phyloP scores from a whole-genome alignment of 2,329 filamentous ascomycete genomes.

The Aspergillus eucalypticola region DNA sequence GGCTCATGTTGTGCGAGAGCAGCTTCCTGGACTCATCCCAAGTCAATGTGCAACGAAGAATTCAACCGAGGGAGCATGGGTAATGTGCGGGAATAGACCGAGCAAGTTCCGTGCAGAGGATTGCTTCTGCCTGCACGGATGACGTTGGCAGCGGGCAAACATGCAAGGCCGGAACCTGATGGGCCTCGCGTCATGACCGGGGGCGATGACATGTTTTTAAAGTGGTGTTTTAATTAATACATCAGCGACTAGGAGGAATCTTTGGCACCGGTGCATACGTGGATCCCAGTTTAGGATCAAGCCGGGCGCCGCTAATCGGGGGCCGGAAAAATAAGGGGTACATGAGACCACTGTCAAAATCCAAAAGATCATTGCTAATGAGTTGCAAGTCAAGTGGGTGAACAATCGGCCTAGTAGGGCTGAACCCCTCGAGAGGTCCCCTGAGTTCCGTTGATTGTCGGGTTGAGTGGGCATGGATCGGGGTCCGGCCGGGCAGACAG shows the following conservation, averaged over 20 bases:
- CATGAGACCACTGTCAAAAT: not conserved
- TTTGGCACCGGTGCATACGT: not conserved
- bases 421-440: too few species aligned
- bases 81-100: not conserved
- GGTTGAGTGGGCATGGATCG: too few species aligned
- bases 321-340: not conserved
- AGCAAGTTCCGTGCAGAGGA: not conserved
- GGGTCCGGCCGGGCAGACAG: too few species aligned
- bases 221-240: not conserved
- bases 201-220: not conserved
- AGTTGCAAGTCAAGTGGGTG: not conserved
- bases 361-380: not conserved
- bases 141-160: conserved; percentile 3
- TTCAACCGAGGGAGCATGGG: not conserved
- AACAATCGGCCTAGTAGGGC: too few species aligned
- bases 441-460: too few species aligned
- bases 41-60: not conserved
- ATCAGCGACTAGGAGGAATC: not conserved
- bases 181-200: not conserved
- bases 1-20: not conserved
- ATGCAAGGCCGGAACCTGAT: not conserved
- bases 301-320: not conserved
- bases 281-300: not conserved
- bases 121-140: conserved; percentile 6
- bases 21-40: not conserved